Percentiles rank a stretch among this genome's conserved stretches.
Conservation (phyloP, 192 early-diverging fungal species). For the Dissophora globulifera region DNA sequence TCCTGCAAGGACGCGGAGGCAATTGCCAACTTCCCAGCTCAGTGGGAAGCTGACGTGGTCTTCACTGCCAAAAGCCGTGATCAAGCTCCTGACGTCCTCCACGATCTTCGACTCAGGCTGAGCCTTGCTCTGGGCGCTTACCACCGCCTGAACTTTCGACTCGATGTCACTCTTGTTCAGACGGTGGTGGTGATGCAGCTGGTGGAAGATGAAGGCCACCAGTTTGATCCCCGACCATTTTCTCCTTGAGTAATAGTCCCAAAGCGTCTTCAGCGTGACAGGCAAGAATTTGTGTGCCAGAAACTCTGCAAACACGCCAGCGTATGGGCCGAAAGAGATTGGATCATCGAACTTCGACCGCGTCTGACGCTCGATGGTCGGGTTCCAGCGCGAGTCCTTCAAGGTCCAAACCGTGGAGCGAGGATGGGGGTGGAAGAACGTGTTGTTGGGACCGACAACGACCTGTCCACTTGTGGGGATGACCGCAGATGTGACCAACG, state of each 20-base stretch:
- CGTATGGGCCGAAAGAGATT: conserved; percentile 1
- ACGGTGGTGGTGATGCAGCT: neutral
- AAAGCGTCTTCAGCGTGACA: conserved; percentile 10
- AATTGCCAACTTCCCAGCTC: conserved; percentile 11
- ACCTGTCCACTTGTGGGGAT: conserved; percentile 5
- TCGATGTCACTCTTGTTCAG: neutral
- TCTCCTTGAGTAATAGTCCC: conserved; percentile 1
- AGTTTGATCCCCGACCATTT: neutral
- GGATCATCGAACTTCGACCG: conserved; percentile 14
- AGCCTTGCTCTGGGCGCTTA: conserved; percentile 4
- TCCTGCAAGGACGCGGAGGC: conserved; percentile 16
- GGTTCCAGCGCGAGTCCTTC: conserved; percentile 10
- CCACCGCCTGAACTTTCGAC: conserved; percentile 12
- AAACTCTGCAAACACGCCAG: neutral
- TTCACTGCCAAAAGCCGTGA: conserved; percentile 10
- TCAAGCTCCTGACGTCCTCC: conserved; percentile 5
- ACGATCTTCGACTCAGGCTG: conserved; percentile 19
- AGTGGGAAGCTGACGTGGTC: conserved; percentile 13
- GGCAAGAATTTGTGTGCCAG: conserved; percentile 11
- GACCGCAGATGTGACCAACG: conserved; percentile 7
- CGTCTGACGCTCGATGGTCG: conserved; percentile 10
- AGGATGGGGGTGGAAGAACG: conserved; percentile 2
- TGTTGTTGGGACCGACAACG: conserved; percentile 16
- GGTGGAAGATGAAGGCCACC: neutral
- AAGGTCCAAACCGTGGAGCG: conserved; percentile 1